A percentile compares a stretch with the other conserved stretches of the same genome.
Conservation (phyloP, 805 yeast genomes). For the Blastobotrys attinorum region DNA sequence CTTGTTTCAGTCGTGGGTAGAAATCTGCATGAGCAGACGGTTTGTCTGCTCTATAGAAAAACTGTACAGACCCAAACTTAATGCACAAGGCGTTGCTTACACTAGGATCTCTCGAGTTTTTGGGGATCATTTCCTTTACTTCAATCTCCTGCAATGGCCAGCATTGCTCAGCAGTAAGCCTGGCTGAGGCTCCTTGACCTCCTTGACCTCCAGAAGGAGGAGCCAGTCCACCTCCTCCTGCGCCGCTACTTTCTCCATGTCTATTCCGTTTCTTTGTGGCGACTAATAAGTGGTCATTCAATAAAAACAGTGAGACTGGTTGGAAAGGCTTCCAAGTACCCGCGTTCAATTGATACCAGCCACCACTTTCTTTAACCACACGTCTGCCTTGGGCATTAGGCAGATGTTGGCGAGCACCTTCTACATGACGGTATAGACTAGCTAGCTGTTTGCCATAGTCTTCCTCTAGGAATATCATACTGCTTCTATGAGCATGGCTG, state of each 20-base stretch:
- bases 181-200: slow-evolving; percentile 24
- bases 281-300: slow-evolving; percentile 69
- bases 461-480: slow-evolving; percentile 64
- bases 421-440: slow-evolving; percentile 69
- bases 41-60: slow-evolving; percentile 29
- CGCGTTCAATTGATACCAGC: slow-evolving; percentile 81
- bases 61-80: slow-evolving; percentile 40
- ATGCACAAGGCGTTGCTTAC: slow-evolving; percentile 35
- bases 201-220: slow-evolving; percentile 18
- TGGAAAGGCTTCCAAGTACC: slow-evolving; percentile 78
- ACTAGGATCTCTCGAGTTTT: slow-evolving; percentile 6
- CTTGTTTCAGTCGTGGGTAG: background rate
- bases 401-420: slow-evolving; percentile 78
- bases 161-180: slow-evolving; percentile 64
- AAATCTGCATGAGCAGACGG: slow-evolving; percentile 10
- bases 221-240: slow-evolving; percentile 14
- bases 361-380: slow-evolving; percentile 65
- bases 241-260: slow-evolving; percentile 19
- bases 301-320: slow-evolving; percentile 64
- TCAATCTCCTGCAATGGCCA: slow-evolving; percentile 64
- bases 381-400: slow-evolving; percentile 76
- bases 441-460: slow-evolving; percentile 74
- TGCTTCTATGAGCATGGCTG: slow-evolving; percentile 47
- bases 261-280: slow-evolving; percentile 53
- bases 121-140: slow-evolving; percentile 32